Evolutionary conservation across 305 asterid species (phyloP).

Genomic region (Salvia sclarea): DNA sequence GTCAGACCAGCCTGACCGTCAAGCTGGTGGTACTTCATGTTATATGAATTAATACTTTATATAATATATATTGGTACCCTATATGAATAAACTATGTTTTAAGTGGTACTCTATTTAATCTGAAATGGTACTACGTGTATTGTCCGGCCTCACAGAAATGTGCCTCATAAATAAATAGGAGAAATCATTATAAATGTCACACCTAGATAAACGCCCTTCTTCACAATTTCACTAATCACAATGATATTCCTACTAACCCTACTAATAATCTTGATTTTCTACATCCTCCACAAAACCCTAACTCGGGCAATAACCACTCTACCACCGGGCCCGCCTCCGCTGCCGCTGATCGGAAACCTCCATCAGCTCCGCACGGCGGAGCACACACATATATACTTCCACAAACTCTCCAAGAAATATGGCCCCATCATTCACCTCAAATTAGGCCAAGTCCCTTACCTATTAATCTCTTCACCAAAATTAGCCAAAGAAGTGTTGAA

Average conservation of each 20-base stretch:
- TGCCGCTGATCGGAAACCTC: constrained; percentile 30
- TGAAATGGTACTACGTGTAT: no score
- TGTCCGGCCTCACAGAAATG: no score
- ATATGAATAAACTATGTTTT: no score
- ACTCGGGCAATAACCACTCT: not conserved
- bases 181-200: not conserved
- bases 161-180: no score
- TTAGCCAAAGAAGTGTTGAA: constrained; percentile 20
- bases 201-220: no score
- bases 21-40: no score
- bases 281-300: not conserved
- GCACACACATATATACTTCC: not conserved
- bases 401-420: constrained; percentile 20
- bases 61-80: no score
- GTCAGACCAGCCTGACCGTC: no score
- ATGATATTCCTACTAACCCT: constrained; percentile 1
- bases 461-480: constrained; percentile 7
- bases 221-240: not conserved
- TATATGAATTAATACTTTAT: no score
- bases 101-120: no score
- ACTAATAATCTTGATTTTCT: not conserved
- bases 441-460: not conserved
- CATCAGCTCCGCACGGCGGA: constrained; percentile 1
- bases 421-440: constrained; percentile 24
- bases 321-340: constrained; percentile 23